Percentiles rank a stretch among this genome's conserved stretches.
phyloP scores from a whole-genome alignment of 1,284 basidiomycete genomes.

The Sanghuangporus weigelae region DNA sequence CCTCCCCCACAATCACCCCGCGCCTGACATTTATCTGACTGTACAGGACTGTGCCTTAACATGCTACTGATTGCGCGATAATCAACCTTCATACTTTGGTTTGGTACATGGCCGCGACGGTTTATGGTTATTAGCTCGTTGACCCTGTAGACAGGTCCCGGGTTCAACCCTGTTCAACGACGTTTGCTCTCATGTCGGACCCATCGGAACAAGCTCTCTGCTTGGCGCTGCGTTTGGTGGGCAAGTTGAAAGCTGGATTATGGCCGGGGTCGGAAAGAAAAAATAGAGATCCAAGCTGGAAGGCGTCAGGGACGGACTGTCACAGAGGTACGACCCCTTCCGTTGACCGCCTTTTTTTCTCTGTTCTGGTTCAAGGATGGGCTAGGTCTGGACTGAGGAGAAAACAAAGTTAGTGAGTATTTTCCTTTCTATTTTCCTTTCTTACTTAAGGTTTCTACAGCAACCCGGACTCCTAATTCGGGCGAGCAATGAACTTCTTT shows the following conservation, averaged over 20 bases:
- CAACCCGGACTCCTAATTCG: too few species aligned
- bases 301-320: background rate
- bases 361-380: too few species aligned
- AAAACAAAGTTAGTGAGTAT: background rate
- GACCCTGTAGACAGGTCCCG: background rate
- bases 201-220: background rate
- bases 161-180: background rate
- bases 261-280: background rate
- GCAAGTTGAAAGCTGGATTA: background rate
- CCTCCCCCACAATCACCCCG: background rate
- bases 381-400: background rate
- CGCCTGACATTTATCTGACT: background rate
- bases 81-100: background rate
- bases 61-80: background rate
- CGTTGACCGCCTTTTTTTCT: too few species aligned
- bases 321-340: background rate
- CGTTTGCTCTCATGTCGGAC: background rate
- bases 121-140: background rate
- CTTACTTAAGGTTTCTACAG: too few species aligned
- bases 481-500: too few species aligned
- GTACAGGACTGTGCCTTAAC: background rate
- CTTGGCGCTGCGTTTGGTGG: background rate
- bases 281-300: background rate
- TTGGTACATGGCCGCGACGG: background rate
- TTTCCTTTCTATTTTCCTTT: background rate